These are phyloP conservation scores for Sarcodon aspratus DNA, from an alignment of 768 basidiomycete genomes.

Conservation along the genomic window DNA sequence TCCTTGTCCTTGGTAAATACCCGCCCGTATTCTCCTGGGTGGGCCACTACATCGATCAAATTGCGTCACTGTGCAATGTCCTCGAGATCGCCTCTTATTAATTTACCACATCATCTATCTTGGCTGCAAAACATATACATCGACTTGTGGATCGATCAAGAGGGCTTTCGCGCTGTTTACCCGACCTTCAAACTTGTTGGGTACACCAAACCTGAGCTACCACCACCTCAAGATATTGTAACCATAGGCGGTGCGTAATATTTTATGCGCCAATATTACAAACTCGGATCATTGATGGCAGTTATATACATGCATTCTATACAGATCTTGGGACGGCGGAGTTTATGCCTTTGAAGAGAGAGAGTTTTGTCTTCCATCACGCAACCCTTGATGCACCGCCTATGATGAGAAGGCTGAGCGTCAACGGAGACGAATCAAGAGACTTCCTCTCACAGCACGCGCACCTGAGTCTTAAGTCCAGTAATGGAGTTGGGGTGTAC, in stretches of 20 bases:
- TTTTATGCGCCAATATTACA: no score
- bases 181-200: constrained; percentile 51
- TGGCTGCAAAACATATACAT: constrained; percentile 47
- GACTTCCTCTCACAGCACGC: constrained; percentile 77
- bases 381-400: constrained; percentile 56
- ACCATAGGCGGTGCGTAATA: no score
- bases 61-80: neutral
- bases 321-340: constrained; percentile 38
- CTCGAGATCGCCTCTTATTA: neutral
- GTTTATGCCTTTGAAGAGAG: constrained; percentile 49
- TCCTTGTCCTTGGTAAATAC: neutral
- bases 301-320: neutral
- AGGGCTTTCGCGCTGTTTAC: constrained; percentile 59
- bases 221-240: neutral
- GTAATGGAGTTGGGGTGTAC: constrained; percentile 46
- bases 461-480: constrained; percentile 50
- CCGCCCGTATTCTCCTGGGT: neutral
- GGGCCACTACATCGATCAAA: neutral
- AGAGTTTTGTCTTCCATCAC: constrained; percentile 62
- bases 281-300: constrained; percentile 10
- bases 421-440: constrained; percentile 53
- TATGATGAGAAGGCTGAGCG: constrained; percentile 55
- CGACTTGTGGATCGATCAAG: constrained; percentile 73
- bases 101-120: constrained; percentile 25
- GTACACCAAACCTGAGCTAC: constrained; percentile 22